A percentile compares a stretch with the other conserved stretches of the same genome.
Conservation (phyloP, 768 basidiomycete species). For the Rubroboletus satanas region DNA sequence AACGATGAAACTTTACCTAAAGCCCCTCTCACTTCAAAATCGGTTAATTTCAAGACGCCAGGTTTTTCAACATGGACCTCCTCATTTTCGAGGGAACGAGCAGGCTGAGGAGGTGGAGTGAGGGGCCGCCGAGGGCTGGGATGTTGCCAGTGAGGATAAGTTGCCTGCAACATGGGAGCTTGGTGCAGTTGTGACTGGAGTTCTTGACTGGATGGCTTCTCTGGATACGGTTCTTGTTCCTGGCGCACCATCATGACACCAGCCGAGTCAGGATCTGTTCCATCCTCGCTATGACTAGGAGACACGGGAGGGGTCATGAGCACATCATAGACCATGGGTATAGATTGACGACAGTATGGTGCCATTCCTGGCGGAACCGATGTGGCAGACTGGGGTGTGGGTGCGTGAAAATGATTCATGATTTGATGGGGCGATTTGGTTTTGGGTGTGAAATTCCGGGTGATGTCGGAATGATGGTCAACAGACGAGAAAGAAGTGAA, state of each 20-base stretch:
- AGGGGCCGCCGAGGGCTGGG: slow-evolving; percentile 1
- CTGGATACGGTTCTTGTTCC: slow-evolving; percentile 10
- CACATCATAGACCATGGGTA: slow-evolving; percentile 47
- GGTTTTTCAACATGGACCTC: slow-evolving; percentile 55
- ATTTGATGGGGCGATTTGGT: background rate
- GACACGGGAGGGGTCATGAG: slow-evolving; percentile 72
- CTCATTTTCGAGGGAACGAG: slow-evolving; percentile 66
- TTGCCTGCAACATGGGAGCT: slow-evolving; percentile 1
- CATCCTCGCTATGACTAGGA: slow-evolving; percentile 47
- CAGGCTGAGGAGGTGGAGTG: slow-evolving; percentile 38
- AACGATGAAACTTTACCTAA: slow-evolving; percentile 46
- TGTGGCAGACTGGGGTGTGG: slow-evolving; percentile 17
- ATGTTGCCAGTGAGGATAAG: slow-evolving; percentile 13
- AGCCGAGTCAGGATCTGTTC: slow-evolving; percentile 16
- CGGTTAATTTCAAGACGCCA: slow-evolving; percentile 60
- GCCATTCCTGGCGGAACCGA: slow-evolving; percentile 11
- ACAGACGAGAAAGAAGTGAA: background rate
- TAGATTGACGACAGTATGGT: slow-evolving; percentile 36
- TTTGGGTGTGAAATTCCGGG: background rate
- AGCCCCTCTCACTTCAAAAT: slow-evolving; percentile 79
- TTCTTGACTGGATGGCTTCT: slow-evolving; percentile 10
- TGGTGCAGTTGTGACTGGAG: slow-evolving; percentile 3
- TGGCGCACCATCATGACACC: slow-evolving; percentile 7
- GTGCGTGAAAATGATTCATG: slow-evolving; percentile 27
- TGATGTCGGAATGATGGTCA: background rate